A percentile compares a stretch with the other conserved stretches of the same genome.
phyloP scores from a whole-genome alignment of 1,139 yeast genomes.

The Scheffersomyces segobiensis region DNA sequence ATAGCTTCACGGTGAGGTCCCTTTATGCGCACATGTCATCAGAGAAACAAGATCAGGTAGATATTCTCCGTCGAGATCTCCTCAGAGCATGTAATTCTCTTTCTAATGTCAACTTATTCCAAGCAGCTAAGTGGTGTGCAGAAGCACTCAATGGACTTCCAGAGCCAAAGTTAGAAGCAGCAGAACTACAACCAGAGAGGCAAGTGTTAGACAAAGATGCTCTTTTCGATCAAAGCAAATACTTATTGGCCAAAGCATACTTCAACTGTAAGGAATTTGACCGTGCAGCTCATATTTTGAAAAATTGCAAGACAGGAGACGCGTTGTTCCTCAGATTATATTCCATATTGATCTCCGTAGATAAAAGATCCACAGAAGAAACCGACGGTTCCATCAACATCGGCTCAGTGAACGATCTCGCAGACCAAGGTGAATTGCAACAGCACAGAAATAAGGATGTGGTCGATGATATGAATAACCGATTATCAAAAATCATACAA shows the following conservation, averaged over 20 bases:
- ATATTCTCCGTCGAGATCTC: conserved; percentile 22
- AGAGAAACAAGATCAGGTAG: conserved; percentile 1
- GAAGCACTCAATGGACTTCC: conserved; percentile 64
- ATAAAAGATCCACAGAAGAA: conserved; percentile 71
- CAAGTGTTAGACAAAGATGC: conserved; percentile 6
- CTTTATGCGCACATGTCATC: background rate
- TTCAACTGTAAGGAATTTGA: conserved; percentile 87
- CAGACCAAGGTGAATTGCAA: conserved; percentile 5
- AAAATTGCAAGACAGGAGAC: conserved; percentile 51
- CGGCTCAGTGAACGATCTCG: conserved; percentile 18
- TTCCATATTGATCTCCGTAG: conserved; percentile 70
- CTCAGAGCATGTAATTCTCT: conserved; percentile 27
- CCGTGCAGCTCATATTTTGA: conserved; percentile 65
- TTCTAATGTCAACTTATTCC: conserved; percentile 53
- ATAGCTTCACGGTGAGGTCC: no score
- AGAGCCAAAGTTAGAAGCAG: conserved; percentile 7
- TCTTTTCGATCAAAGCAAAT: conserved; percentile 29
- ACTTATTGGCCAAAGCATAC: conserved; percentile 67
- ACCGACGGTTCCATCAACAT: conserved; percentile 56
- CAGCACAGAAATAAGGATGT: conserved; percentile 13
- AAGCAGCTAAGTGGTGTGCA: conserved; percentile 79
- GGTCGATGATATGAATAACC: conserved; percentile 23
- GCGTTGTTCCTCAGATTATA: conserved; percentile 69
- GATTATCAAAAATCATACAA: conserved; percentile 44
- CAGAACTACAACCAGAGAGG: conserved; percentile 26